Base-by-base conservation (phyloP, 768 basidiomycete species). In the Panaeolus papilionaceus region DNA sequence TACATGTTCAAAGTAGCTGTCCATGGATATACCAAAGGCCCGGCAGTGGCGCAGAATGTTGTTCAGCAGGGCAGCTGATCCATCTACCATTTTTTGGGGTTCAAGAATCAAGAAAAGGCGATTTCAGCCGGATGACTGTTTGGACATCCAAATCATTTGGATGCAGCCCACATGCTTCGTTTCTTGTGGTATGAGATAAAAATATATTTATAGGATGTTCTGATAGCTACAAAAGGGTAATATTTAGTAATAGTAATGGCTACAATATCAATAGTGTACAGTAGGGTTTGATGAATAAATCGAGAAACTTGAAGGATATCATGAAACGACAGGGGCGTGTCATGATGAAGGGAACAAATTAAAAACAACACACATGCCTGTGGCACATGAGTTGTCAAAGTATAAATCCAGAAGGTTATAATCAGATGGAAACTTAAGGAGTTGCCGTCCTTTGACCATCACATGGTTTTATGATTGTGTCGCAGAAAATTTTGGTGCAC, bases 341-440 rank as follows among this genome's bases (percentile, higher is more conserved):
- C 54, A 58, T 33, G 54, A 42, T 3, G 16, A 8, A 47, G 54
- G 4, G 16, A 58, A 33, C 33, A 5, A 58, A 58, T 33, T 58
- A 37, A 58, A 14, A 26, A 18, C 23, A 23, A 58, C 11, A 9
- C 54, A 58, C 54, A 58, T 37, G 28, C 28, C 14, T 33, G 54
- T 58, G 54, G 54, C 54, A 58, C 54, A 4, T 58, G 54, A 4
- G 33, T 58, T 33, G 54, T 33, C 54, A 58, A 28, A 58, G 54
- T 33, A 33, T 58, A 58, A 54, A 5, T 33, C 28, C 54, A 58
- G 54, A 58, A 58, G 28, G 1, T 9, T 33, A 8, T 37, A 16
- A 23, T 49, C 33, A 33, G 20, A 23, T 23, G 39, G 12, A 45
- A 20, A 23, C 23, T 23, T 23, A 23, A 23, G 20, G 18, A 9